Evolutionary conservation across 192 early-diverging fungal species (phyloP), one percentile per base, ranked within the genome.

Genomic region (Coemansia sp.): DNA sequence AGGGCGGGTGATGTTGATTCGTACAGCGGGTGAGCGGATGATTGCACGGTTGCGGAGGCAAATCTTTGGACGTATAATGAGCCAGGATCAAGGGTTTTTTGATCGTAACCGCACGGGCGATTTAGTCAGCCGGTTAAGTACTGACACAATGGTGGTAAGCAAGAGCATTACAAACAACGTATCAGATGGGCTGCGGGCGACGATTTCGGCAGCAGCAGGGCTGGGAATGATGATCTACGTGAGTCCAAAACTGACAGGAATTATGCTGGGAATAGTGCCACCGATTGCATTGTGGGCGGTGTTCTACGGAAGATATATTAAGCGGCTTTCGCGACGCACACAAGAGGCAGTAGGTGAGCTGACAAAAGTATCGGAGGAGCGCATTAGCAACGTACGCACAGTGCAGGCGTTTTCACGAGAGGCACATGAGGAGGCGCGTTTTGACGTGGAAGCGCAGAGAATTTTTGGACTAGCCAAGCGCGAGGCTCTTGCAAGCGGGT

Each of bases 181-280:
- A 50, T 86, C 85, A 19, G 91, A 93, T 57, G 91, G 90, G 1
- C 72, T 93, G 57, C 70, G 91, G 2, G 83, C 85, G 25, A 30
- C 80, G 5, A 83, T 90, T 5, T 87, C 84, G 42, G 83, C 88
- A 17, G 51, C 70, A 4, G 86, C 85, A 5, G 90, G 88, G 14
- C 59, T 87, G 14, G 75, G 72, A 42, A 89, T 90, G 86, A 90
- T 90, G 89, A 52, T 89, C 31, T 88, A 83, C 51, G 83, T 90
- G 64, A 87, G 86, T 63, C 84, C 87, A 21, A 82, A 85, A 56
- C 84, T 89, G 51, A 89, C 88, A 2, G 84, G 79, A 2, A 88
- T 88, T 3, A 91, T 92, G 88, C 82, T 91, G 71, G 62, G 83
- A 8, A 86, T 93, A 29, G 86, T 93, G 7, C 92, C 92, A 22